phyloP scores from a whole-genome alignment of 108 stramenopile genomes.

The Skeletonema grethae region DNA sequence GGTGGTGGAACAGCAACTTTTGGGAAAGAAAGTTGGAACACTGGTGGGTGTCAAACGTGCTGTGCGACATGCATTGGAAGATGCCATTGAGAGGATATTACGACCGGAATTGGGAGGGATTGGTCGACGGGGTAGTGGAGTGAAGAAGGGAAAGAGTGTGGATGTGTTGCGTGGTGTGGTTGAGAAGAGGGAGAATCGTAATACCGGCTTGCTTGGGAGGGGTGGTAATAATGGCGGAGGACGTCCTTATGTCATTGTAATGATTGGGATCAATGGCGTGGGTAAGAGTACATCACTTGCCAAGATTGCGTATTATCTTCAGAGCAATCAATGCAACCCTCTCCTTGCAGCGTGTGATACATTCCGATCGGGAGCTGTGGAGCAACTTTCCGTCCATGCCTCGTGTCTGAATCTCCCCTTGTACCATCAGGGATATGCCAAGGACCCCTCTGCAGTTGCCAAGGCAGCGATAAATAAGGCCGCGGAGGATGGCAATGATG shows the following conservation, averaged over 20 bases:
- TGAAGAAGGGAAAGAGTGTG: conserved; percentile 36
- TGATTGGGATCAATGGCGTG: conserved; percentile 96
- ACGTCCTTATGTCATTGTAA: conserved; percentile 87
- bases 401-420: conserved; percentile 89
- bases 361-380: conserved; percentile 97
- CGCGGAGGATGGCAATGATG: conserved; percentile 78
- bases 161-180: conserved; percentile 66
- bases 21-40: conserved; percentile 71
- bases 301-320: conserved; percentile 88
- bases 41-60: conserved; percentile 81
- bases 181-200: conserved; percentile 51
- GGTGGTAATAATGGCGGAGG: conserved; percentile 26
- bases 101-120: conserved; percentile 41
- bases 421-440: conserved; percentile 93
- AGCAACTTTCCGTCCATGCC: conserved; percentile 94
- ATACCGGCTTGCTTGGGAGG: conserved; percentile 41
- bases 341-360: conserved; percentile 96
- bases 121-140: conserved; percentile 11
- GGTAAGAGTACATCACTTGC: conserved; percentile 92
- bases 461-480: conserved; percentile 90
- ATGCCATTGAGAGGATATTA: conserved; percentile 63
- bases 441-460: conserved; percentile 93
- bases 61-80: conserved; percentile 82
- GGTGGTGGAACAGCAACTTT: conserved; percentile 55
- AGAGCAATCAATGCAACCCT: conserved; percentile 77